Base-by-base conservation (phyloP, 2,329 filamentous ascomycete genomes). In the Triangularia setosa region DNA sequence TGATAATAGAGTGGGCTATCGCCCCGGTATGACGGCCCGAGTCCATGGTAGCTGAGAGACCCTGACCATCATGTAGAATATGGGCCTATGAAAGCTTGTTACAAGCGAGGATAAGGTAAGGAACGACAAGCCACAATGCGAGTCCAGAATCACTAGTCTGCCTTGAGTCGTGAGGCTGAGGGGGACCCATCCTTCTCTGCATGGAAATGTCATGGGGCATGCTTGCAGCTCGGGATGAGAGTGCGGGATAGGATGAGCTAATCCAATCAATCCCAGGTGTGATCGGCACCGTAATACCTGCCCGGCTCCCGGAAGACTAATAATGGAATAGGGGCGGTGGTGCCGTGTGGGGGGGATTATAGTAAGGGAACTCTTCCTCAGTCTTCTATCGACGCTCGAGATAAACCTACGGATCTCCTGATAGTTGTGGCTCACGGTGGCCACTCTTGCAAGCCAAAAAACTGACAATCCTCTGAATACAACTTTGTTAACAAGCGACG, bases 111-210 rank as follows among this genome's bases (percentile, higher is more conserved):
- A 27, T 30, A 53, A 52, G n/a, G 58, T 21, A 53, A 60, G 40
- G n/a, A 33, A 23, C 16, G 6, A 23, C 35, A 60, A 48, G 58
- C 58, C 58, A 60, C 58, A 60, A 53, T 60, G 58, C 35, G 28
- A 28, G 35, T 18, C 21, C 11, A 16, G 18, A 4, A 23, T 18
- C 25, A 25, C 25, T 60, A 27, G 58, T 53, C 16, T 30, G 40
- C 23, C 23, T 60, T 52, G 24, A 3, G 3, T 48, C 11, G 40
- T 48, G 40, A 60, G 58, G 58, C 58, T 60, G 58, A 60, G 25
- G 55, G 40, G 23, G 8, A 27, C 58, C 35, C 14, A 24, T 21
- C 21, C 40, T 60, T 60, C 58, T 60, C 58, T 60, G 14, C 58
- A 33, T 52, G 40, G 58, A 60, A 52, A 18, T 16, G 4, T 18